Conservation (phyloP, 1,284 basidiomycete species). For the Malassezia dermatis region DNA sequence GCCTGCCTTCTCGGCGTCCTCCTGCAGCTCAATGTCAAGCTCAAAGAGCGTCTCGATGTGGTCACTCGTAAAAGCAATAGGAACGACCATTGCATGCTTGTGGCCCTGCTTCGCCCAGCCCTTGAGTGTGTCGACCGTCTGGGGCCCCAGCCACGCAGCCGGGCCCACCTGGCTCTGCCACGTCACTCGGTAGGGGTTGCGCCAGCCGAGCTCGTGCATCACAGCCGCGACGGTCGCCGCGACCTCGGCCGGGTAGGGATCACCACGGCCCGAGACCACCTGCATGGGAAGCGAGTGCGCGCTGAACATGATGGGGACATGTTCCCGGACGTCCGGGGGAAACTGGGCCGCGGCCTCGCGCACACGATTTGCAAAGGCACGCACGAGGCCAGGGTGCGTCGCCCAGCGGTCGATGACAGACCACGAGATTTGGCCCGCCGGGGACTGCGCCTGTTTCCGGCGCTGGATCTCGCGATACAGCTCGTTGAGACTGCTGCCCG, state of each 20-base stretch:
- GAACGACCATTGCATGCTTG: conserved; percentile 79
- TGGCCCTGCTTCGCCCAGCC: conserved; percentile 77
- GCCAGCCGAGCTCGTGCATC: conserved; percentile 42
- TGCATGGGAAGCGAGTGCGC: conserved; percentile 89
- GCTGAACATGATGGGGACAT: conserved; percentile 82
- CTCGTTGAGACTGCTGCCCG: conserved; percentile 92
- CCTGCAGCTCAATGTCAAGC: conserved; percentile 83
- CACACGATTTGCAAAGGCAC: conserved; percentile 84
- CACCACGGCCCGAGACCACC: conserved; percentile 59
- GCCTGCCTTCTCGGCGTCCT: conserved; percentile 81
- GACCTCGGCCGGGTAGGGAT: conserved; percentile 92
- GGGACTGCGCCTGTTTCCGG: conserved; percentile 37
- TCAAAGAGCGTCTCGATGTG: conserved; percentile 98
- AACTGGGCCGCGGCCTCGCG: conserved; percentile 72
- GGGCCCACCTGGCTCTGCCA: conserved; percentile 99
- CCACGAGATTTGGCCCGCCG: conserved; percentile 67
- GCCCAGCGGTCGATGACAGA: conserved; percentile 98
- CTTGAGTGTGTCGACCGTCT: conserved; percentile 82
- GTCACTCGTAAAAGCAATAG: conserved; percentile 96
- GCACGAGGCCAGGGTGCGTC: conserved; percentile 80
- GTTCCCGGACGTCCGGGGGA: conserved; percentile 57
- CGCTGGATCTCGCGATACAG: conserved; percentile 58
- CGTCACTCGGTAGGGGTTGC: conserved; percentile 65
- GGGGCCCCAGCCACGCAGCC: conserved; percentile 94
- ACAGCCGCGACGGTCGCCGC: conserved; percentile 62